Percentiles rank a stretch among this genome's conserved stretches.
phyloP scores from a whole-genome alignment of 2,329 filamentous ascomycete species.

The Cadophora malorum region DNA sequence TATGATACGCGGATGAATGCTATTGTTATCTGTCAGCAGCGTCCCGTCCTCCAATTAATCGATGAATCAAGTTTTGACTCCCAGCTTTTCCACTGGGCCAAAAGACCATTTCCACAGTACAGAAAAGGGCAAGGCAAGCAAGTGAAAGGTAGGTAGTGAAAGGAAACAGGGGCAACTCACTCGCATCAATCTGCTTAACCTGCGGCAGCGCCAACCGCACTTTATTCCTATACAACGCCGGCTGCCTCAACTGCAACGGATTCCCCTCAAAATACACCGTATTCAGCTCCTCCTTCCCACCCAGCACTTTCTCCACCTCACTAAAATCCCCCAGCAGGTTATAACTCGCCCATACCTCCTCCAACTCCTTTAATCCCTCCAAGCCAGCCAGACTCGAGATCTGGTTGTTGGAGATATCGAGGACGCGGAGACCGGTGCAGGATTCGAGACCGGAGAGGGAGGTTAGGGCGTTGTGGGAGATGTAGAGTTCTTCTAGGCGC shows the following conservation, averaged over 20 bases:
- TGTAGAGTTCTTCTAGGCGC: constrained; percentile 89
- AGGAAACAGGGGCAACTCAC: constrained; percentile 63
- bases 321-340: constrained; percentile 81
- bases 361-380: constrained; percentile 70
- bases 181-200: constrained; percentile 93
- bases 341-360: constrained; percentile 95
- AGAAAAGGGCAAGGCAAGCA: too few species aligned
- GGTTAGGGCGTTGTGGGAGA: constrained; percentile 91
- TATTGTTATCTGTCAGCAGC: constrained; percentile 23
- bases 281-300: constrained; percentile 78
- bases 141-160: neutral
- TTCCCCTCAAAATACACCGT: constrained; percentile 98
- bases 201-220: constrained; percentile 86
- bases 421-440: constrained; percentile 71
- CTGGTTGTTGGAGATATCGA: constrained; percentile 91
- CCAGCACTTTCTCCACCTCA: constrained; percentile 80
- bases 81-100: too few species aligned
- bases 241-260: constrained; percentile 78
- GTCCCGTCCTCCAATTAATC: neutral
- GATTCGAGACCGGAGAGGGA: constrained; percentile 73
- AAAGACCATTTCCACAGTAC: too few species aligned
- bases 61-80: too few species aligned
- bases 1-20: constrained; percentile 45
- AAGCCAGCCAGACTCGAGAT: constrained; percentile 78
- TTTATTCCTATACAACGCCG: constrained; percentile 94